Evolutionary conservation across 2,329 filamentous ascomycete genomes (phyloP).

Genomic region (Sordariomycetes sp.): DNA sequence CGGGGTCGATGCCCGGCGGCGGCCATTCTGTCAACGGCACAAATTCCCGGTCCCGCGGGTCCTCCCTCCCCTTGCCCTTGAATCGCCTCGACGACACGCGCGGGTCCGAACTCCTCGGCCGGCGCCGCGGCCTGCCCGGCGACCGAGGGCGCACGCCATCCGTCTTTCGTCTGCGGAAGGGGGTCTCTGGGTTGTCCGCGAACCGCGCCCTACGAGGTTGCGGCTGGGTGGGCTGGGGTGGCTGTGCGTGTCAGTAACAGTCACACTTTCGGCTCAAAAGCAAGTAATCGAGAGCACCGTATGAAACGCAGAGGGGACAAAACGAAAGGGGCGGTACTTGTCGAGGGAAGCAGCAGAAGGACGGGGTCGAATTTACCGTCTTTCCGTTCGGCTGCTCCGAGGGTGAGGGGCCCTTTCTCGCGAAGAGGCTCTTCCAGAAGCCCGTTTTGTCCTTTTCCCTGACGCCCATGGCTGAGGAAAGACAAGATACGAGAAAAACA

Average conservation of each 20-base stretch:
- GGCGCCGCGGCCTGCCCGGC: conserved; percentile 20
- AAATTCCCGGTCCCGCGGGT: conserved; percentile 14
- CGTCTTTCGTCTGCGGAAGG: conserved; percentile 12
- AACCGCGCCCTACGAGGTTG: conserved; percentile 14
- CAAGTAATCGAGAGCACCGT: background rate
- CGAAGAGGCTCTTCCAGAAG: conserved; percentile 34
- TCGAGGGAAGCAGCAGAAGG: background rate
- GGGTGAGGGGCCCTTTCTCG: conserved; percentile 25
- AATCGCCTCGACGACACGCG: conserved; percentile 10
- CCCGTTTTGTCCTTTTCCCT: conserved; percentile 23
- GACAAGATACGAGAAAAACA: background rate
- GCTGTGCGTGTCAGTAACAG: background rate
- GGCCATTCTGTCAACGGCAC: conserved; percentile 30
- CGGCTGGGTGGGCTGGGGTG: background rate
- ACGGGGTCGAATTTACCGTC: conserved; percentile 14
- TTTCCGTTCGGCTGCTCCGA: conserved; percentile 20
- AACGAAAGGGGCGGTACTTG: background rate
- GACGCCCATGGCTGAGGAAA: background rate
- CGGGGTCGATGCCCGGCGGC: conserved; percentile 31
- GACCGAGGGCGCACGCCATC: background rate
- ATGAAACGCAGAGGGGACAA: background rate
- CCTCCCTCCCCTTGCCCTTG: conserved; percentile 25
- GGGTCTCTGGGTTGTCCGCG: conserved; percentile 16
- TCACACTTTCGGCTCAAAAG: background rate
- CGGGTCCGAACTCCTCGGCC: conserved; percentile 23